Evolutionary conservation across 768 basidiomycete genomes (phyloP).

Genomic region (Suillus luteus): DNA sequence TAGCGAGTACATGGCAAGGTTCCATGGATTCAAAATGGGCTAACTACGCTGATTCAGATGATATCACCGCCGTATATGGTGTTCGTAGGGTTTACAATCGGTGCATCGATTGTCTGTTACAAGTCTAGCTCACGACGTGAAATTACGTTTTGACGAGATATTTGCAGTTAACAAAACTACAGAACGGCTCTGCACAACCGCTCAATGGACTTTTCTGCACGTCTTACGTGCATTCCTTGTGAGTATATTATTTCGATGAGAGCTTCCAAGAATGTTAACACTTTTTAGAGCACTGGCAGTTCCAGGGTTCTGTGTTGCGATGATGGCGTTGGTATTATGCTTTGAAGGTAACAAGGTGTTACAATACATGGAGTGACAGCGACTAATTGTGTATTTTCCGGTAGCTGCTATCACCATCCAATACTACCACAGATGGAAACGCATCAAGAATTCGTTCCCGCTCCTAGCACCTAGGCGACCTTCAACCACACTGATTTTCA

Average conservation of each 20-base stretch:
- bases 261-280: slow-evolving; percentile 1
- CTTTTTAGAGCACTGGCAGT: slow-evolving; percentile 34
- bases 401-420: slow-evolving; percentile 46
- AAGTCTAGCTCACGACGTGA: slow-evolving; percentile 17
- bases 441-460: slow-evolving; percentile 43
- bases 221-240: slow-evolving; percentile 38
- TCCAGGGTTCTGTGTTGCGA: slow-evolving; percentile 46
- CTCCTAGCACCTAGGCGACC: slow-evolving; percentile 36
- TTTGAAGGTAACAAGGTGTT: slow-evolving; percentile 44
- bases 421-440: slow-evolving; percentile 43
- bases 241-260: slow-evolving; percentile 20
- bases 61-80: slow-evolving; percentile 42
- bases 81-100: slow-evolving; percentile 43
- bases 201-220: slow-evolving; percentile 56
- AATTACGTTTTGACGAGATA: slow-evolving; percentile 6
- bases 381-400: slow-evolving; percentile 5
- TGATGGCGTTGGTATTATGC: slow-evolving; percentile 40
- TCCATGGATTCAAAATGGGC: neutral
- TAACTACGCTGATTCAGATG: slow-evolving; percentile 25
- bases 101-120: slow-evolving; percentile 40
- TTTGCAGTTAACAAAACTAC: slow-evolving; percentile 22
- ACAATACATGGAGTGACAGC: neutral
- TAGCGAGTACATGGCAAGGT: slow-evolving; percentile 22
- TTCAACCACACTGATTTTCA: slow-evolving; percentile 40
- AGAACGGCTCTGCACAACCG: slow-evolving; percentile 17